phyloP scores from a whole-genome alignment of 352 stramenopile species.

The Albugo candida region DNA sequence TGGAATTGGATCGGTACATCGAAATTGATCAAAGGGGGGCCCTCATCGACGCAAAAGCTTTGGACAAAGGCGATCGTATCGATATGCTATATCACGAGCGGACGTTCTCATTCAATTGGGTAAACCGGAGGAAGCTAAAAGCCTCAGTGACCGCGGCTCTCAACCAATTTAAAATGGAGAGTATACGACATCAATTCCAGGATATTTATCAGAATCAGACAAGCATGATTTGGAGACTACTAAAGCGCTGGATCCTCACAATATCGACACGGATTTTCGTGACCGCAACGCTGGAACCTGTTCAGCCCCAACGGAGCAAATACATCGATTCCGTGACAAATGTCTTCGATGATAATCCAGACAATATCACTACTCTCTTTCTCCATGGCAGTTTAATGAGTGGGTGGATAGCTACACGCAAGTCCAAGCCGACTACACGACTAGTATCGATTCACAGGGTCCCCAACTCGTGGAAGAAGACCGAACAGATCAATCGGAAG shows the following conservation, averaged over 20 bases:
- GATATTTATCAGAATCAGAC: too few species aligned
- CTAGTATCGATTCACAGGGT: conserved; percentile 51
- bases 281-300: conserved; percentile 25
- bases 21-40: conserved; percentile 30
- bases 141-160: conserved; percentile 24
- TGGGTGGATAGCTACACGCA: conserved; percentile 14
- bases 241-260: conserved; percentile 21
- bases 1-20: too few species aligned
- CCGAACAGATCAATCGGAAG: too few species aligned
- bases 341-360: conserved; percentile 34
- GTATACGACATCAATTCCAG: neutral
- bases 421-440: conserved; percentile 41
- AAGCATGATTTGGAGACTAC: conserved; percentile 27
- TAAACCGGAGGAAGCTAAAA: conserved; percentile 20
- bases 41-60: conserved; percentile 9
- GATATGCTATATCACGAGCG: conserved; percentile 40
- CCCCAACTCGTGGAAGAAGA: neutral
- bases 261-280: conserved; percentile 40
- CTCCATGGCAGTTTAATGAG: conserved; percentile 30
- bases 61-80: conserved; percentile 8
- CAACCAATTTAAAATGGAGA: conserved; percentile 24
- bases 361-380: conserved; percentile 57
- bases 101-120: conserved; percentile 32
- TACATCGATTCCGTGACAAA: conserved; percentile 35
- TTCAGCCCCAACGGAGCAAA: conserved; percentile 15